phyloP scores from a whole-genome alignment of 1,284 basidiomycete species.

The Vanrija sp. region DNA sequence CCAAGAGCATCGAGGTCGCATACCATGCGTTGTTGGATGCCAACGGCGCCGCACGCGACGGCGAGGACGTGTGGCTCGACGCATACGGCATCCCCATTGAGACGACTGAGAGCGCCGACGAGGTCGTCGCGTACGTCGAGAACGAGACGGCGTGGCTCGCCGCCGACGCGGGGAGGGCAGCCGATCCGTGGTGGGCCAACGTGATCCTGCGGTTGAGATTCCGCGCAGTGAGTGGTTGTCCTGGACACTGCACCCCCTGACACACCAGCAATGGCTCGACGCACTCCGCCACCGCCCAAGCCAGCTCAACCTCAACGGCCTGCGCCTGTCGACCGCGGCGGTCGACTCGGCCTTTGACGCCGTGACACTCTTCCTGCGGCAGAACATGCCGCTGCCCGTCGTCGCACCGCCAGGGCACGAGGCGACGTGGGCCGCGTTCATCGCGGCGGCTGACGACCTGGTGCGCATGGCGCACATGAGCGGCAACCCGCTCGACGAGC shows the following conservation, averaged over 20 bases:
- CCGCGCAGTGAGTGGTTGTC: background rate
- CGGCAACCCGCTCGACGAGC: background rate
- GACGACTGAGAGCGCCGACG: slow-evolving; percentile 62
- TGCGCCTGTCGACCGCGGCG: background rate
- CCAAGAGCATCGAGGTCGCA: slow-evolving; percentile 77
- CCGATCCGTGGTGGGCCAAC: slow-evolving; percentile 1
- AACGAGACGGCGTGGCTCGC: slow-evolving; percentile 56
- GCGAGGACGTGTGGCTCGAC: slow-evolving; percentile 83
- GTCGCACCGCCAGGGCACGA: slow-evolving; percentile 56
- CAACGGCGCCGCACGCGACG: slow-evolving; percentile 70
- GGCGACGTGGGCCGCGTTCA: slow-evolving; percentile 57
- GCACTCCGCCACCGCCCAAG: background rate
- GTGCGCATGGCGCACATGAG: background rate
- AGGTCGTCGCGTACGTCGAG: slow-evolving; percentile 61
- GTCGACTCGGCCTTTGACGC: slow-evolving; percentile 48
- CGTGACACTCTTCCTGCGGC: slow-evolving; percentile 65
- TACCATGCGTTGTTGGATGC: slow-evolving; percentile 68
- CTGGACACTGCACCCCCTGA: background rate
- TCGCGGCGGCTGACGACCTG: slow-evolving; percentile 14
- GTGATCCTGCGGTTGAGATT: slow-evolving; percentile 9
- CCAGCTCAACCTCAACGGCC: background rate
- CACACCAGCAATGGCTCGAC: background rate
- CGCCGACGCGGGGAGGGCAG: background rate
- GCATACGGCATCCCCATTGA: slow-evolving; percentile 76
- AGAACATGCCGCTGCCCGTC: slow-evolving; percentile 67